phyloP scores from a whole-genome alignment of 306 rosid species.

The Malus asiatica region DNA sequence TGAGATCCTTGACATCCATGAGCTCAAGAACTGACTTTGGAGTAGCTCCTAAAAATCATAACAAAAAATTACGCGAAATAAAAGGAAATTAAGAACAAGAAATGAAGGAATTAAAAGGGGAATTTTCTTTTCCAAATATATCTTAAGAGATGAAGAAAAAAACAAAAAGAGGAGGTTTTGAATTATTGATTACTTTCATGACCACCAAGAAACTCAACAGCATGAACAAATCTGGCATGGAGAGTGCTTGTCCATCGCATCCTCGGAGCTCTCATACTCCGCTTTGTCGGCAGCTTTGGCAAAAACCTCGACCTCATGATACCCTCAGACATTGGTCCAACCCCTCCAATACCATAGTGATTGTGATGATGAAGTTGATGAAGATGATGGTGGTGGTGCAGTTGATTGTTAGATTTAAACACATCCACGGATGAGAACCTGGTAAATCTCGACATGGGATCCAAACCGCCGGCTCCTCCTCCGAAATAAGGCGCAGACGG shows the following conservation, averaged over 20 bases:
- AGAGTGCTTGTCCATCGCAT: constrained; percentile 94
- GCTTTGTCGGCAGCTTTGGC: constrained; percentile 62
- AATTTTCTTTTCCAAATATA: not conserved
- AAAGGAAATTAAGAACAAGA: not conserved
- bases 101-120: not conserved
- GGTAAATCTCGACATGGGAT: constrained; percentile 53
- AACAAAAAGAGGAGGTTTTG: not conserved
- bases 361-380: not conserved
- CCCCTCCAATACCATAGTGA: constrained; percentile 25
- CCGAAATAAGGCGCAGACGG: constrained; percentile 12
- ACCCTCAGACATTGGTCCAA: constrained; percentile 30
- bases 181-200: constrained; percentile 59
- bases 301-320: constrained; percentile 72
- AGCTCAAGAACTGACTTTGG: constrained; percentile 96
- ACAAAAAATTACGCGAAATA: not conserved
- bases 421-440: constrained; percentile 27
- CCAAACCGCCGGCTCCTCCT: constrained; percentile 20
- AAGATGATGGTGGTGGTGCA: constrained; percentile 36
- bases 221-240: constrained; percentile 83
- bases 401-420: constrained; percentile 48
- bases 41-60: constrained; percentile 60
- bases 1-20: constrained; percentile 97
- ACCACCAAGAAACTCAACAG: constrained; percentile 95
- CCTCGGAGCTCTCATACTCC: constrained; percentile 92
- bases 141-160: not conserved